These are phyloP conservation scores for Penicillium occitanis DNA, from an alignment of 2,329 filamentous ascomycete genomes.

Conservation along the genomic window DNA sequence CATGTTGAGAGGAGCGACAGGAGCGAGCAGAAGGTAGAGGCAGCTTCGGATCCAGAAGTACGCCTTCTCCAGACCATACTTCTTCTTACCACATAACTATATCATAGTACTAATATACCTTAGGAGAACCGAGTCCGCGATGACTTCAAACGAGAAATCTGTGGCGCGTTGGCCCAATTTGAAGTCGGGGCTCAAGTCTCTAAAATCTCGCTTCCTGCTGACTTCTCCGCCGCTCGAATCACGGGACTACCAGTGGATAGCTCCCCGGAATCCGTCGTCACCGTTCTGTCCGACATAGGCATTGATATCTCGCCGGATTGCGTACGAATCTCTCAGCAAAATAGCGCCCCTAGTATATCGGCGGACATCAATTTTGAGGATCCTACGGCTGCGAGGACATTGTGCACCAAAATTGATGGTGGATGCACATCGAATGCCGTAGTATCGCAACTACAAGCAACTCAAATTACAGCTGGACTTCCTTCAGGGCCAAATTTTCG, in stretches of 20 bases:
- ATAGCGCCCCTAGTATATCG: background rate
- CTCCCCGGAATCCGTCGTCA: constrained; percentile 22
- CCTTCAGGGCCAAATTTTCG: background rate
- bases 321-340: background rate
- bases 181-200: constrained; percentile 25
- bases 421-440: background rate
- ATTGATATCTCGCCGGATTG: background rate
- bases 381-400: background rate
- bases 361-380: background rate
- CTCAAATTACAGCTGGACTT: background rate
- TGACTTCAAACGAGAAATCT: constrained; percentile 27
- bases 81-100: background rate
- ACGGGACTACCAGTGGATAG: constrained; percentile 23
- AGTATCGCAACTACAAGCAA: background rate
- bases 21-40: background rate
- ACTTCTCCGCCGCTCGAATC: constrained; percentile 29
- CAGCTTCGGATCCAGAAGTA: background rate
- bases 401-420: background rate
- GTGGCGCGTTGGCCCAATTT: constrained; percentile 26
- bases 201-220: constrained; percentile 28
- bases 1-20: constrained; percentile 21
- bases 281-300: background rate
- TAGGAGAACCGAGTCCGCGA: constrained; percentile 24
- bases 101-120: background rate
- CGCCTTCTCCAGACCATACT: background rate